phyloP scores from a whole-genome alignment of 129 eudicot species.

The Helichrysum umbraculigerum region DNA sequence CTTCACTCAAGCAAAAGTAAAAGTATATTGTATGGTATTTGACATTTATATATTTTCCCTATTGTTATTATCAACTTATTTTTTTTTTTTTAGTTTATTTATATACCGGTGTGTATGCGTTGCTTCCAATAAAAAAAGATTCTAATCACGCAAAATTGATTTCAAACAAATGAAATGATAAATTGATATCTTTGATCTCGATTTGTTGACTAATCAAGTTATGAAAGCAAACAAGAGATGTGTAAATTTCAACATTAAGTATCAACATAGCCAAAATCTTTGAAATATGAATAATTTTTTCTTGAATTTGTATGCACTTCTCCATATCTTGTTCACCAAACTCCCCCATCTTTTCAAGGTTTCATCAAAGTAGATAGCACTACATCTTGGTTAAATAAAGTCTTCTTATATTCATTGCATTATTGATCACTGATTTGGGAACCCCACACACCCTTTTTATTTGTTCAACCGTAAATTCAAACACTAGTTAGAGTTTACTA shows the following conservation, averaged over 20 bases:
- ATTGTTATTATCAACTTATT: too few relatives aligned
- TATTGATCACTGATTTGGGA: not conserved
- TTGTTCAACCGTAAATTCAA: slow-evolving; percentile 10
- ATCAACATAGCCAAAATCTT: slow-evolving; percentile 12
- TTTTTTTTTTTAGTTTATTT: too few relatives aligned
- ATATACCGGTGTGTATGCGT: too few relatives aligned
- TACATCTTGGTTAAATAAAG: slow-evolving; percentile 17
- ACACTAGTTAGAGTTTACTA: not conserved
- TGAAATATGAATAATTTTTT: slow-evolving; percentile 14
- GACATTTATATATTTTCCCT: too few relatives aligned
- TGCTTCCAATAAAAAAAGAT: too few relatives aligned
- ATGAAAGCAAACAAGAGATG: not conserved
- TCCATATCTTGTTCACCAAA: slow-evolving; percentile 25
- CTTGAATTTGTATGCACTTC: slow-evolving; percentile 9
- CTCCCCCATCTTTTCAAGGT: slow-evolving; percentile 20
- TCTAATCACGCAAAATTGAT: too few relatives aligned
- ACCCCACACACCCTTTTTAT: not conserved
- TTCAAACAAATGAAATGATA: too few relatives aligned
- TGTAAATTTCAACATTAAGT: not conserved
- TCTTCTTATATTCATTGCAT: not conserved
- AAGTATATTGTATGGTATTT: too few relatives aligned
- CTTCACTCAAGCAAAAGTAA: too few relatives aligned
- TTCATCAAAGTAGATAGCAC: slow-evolving; percentile 3
- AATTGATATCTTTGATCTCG: too few relatives aligned
- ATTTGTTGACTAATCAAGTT: too few relatives aligned